Evolutionary conservation across 1,284 basidiomycete species (phyloP), one percentile per base, ranked within the genome.

Genomic region (Tylopilus sp.): DNA sequence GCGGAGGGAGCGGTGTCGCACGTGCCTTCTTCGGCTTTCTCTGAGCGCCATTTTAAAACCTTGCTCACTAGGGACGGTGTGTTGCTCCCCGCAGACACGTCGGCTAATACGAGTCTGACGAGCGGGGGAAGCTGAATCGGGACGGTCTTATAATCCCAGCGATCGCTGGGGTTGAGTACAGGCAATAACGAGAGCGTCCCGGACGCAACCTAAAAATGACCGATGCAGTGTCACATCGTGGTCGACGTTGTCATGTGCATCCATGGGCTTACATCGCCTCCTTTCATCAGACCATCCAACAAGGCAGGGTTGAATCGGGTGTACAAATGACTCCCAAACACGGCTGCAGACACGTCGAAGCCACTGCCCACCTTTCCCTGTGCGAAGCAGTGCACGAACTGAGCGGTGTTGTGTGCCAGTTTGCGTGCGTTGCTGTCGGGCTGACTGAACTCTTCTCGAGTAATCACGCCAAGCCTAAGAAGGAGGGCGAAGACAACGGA

Each of bases 331-430:
- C 92, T 95, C 8, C 97, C 97, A 71, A 90, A 99, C 4, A 94
- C 88, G 0, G 96, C 95, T 0, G 92, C 83, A 19, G 92, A 86
- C 41, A 99, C 91, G 65, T 99, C 97, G 69, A 99, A 99, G 1
- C 97, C 97, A 57, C 89, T 92, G 31, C 97, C 97, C 13, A 99
- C 86, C 69, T 99, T 99, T 38, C 97, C 97, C 70, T 99, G 97
- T 0, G 97, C 97, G 25, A 94, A 77, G 61, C 95, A 98, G 68
- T 99, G 97, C 4, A 93, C 84, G 59, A 89, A 95, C 67, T 99
- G 97, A 1, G 96, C 85, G n/a, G 92, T 77, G 61, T 97, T 95
- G 71, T 99, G 97, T 0, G 92, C 84, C 15, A 92, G 74, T 19
- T 72, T 69, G 47, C 81, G 71, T 3, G 78, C 81, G 13, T 73